Percentiles rank a stretch among this genome's conserved stretches.
phyloP scores from a whole-genome alignment of 2,329 filamentous ascomycete genomes.

The Claviceps capensis region DNA sequence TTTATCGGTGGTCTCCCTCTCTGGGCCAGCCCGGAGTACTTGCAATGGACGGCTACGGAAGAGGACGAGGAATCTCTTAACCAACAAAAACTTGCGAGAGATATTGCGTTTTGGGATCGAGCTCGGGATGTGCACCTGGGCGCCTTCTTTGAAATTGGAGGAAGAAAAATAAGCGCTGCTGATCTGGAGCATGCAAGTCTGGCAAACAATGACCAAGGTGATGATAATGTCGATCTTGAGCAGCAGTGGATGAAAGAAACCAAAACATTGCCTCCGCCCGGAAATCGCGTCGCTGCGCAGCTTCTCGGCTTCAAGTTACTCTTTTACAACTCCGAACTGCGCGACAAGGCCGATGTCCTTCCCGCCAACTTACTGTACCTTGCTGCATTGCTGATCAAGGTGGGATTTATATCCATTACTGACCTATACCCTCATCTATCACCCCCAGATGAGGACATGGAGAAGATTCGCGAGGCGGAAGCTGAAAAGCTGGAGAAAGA shows the following conservation, averaged over 20 bases:
- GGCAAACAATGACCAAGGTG: conserved; percentile 21
- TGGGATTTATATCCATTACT: conserved; percentile 84
- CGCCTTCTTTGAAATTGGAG: conserved; percentile 83
- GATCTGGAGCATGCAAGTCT: conserved; percentile 34
- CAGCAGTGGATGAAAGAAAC: conserved; percentile 69
- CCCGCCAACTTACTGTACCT: conserved; percentile 90
- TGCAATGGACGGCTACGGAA: conserved; percentile 48
- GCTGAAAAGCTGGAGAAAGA: conserved; percentile 66
- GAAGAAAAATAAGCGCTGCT: conserved; percentile 48
- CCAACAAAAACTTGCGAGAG: conserved; percentile 47
- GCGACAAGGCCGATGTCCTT: conserved; percentile 61
- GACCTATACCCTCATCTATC: conserved; percentile 90
- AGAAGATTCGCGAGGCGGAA: conserved; percentile 53
- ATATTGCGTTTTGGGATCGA: conserved; percentile 66
- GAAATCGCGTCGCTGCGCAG: conserved; percentile 86
- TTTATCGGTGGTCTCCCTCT: conserved; percentile 56
- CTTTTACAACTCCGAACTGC: conserved; percentile 75
- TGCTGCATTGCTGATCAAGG: conserved; percentile 84
- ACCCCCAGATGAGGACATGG: conserved; percentile 74
- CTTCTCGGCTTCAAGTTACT: conserved; percentile 92
- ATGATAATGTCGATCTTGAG: conserved; percentile 41
- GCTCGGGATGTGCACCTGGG: conserved; percentile 64
- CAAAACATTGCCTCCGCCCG: conserved; percentile 66
- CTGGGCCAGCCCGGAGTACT: conserved; percentile 68
- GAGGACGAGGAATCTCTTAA: conserved; percentile 51